Conservation (phyloP, 441 rosid genomes). For the Pelargonium fulgidum region DNA sequence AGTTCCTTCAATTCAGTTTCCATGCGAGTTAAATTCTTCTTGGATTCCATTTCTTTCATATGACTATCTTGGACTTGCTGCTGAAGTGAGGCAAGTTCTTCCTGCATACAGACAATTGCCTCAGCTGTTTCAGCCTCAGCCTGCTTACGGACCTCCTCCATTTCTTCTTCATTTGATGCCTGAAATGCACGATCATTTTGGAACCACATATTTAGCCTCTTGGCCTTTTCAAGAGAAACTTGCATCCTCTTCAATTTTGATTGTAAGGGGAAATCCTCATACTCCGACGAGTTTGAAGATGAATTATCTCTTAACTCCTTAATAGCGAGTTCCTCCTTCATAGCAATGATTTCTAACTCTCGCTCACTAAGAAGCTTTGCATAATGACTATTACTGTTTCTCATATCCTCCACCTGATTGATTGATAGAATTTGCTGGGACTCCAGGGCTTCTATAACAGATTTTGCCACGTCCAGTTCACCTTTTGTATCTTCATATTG, state of each 20-base stretch:
- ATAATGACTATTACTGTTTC: slow-evolving; percentile 42
- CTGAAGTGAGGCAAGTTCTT: slow-evolving; percentile 84
- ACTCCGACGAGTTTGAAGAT: slow-evolving; percentile 28
- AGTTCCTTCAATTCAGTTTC: slow-evolving; percentile 54
- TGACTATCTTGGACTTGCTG: slow-evolving; percentile 64
- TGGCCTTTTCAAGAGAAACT: slow-evolving; percentile 85
- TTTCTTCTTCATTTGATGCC: slow-evolving; percentile 70
- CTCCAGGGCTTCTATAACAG: slow-evolving; percentile 78
- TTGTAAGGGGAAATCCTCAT: slow-evolving; percentile 35
- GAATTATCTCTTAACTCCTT: slow-evolving; percentile 40
- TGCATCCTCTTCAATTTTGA: slow-evolving; percentile 76
- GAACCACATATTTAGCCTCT: slow-evolving; percentile 60
- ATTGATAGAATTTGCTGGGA: slow-evolving; percentile 66
- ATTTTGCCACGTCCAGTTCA: slow-evolving; percentile 58
- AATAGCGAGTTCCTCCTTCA: slow-evolving; percentile 50
- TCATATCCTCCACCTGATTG: slow-evolving; percentile 61
- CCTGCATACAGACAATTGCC: slow-evolving; percentile 91
- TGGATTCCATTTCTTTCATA: slow-evolving; percentile 53
- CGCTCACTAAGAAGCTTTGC: slow-evolving; percentile 46
- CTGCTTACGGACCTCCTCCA: slow-evolving; percentile 68
- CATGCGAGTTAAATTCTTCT: slow-evolving; percentile 35
- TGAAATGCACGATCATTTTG: slow-evolving; percentile 54
- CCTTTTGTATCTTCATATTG: slow-evolving; percentile 39
- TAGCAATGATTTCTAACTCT: slow-evolving; percentile 47
- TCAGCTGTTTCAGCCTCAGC: slow-evolving; percentile 95